Evolutionary conservation across 768 basidiomycete species (phyloP), one percentile per base, ranked within the genome.

Genomic region (Tremella fuciformis): DNA sequence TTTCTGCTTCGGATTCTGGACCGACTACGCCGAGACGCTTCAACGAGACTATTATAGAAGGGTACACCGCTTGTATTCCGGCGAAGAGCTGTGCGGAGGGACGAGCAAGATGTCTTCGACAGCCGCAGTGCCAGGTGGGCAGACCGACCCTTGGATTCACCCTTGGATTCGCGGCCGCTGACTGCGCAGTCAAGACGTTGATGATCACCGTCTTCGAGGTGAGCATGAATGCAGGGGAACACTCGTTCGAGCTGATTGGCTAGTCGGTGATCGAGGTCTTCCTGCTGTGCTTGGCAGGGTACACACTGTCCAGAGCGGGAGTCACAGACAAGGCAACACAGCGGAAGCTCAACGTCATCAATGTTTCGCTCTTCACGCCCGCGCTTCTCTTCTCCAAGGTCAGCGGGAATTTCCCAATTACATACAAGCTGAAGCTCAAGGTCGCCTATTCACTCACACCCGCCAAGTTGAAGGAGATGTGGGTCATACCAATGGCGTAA

Each of bases 251-350:
- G 38, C 59, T 60, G 26, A 60, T 7, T 1, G 1, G 22, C n/a
- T 22, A 93, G 90, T 90, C 90, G 8, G 91, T 94, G 60, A 80
- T 89, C 26, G 85, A 94, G 77, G 92, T 96, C 44, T 88, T 92
- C 72, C 64, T 94, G 42, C 80, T 92, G 58, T 93, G 90, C 79
- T 70, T 89, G 2, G 86, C 88, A 0, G 91, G 91, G 1, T 78
- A 75, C 58, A 79, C 86, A 22, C 85, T 97, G 39, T 89, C 93
- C 0, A 76, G 81, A 55, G 82, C 81, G 25, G 89, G 88, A 22
- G 85, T 97, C 47, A 83, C 94, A 16, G 91, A 97, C 72, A 91
- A 91, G 73, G 83, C 83, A 59, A 90, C 88, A 0, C 92, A 93
- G 78, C 65, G 77, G 19, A 77, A 77, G 52, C 55, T 75, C 18